A percentile compares a stretch with the other conserved stretches of the same genome.
These are phyloP conservation scores for Solanum sitiens DNA, from an alignment of 257 asterid species.

Conservation along the genomic window DNA sequence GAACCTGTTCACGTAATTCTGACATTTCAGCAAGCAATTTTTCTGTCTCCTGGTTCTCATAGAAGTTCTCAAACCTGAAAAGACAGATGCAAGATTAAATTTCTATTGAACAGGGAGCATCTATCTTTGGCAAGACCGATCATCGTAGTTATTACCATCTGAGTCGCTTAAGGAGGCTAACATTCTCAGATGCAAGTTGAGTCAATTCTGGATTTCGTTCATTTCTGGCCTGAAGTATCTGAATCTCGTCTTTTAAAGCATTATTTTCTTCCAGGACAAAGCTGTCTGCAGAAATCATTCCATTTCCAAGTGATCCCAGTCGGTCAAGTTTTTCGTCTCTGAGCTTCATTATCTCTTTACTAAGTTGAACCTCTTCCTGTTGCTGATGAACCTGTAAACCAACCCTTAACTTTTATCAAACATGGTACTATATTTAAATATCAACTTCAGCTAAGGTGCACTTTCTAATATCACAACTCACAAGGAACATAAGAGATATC, in stretches of 20 bases:
- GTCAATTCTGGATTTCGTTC: conserved; percentile 34
- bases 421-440: background rate
- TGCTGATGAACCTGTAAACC: conserved; percentile 39
- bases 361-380: conserved; percentile 39
- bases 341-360: conserved; percentile 41
- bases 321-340: conserved; percentile 49
- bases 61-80: conserved; percentile 41
- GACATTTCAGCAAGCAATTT: conserved; percentile 38
- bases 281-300: conserved; percentile 36
- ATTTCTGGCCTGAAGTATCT: conserved; percentile 31
- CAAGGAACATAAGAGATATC: background rate
- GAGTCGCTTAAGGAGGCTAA: conserved; percentile 39
- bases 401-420: background rate
- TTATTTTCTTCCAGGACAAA: conserved; percentile 38
- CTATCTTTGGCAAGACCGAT: background rate
- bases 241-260: conserved; percentile 42
- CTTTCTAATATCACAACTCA: background rate
- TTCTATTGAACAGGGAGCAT: background rate
- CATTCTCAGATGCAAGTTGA: conserved; percentile 32
- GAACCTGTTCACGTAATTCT: conserved; percentile 45
- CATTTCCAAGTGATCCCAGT: conserved; percentile 39
- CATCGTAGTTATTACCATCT: conserved; percentile 21
- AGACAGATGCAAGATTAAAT: conserved; percentile 1
- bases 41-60: conserved; percentile 43
- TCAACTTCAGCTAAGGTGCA: background rate